phyloP scores from a whole-genome alignment of 768 basidiomycete species.

The Favolaschia claudopus region DNA sequence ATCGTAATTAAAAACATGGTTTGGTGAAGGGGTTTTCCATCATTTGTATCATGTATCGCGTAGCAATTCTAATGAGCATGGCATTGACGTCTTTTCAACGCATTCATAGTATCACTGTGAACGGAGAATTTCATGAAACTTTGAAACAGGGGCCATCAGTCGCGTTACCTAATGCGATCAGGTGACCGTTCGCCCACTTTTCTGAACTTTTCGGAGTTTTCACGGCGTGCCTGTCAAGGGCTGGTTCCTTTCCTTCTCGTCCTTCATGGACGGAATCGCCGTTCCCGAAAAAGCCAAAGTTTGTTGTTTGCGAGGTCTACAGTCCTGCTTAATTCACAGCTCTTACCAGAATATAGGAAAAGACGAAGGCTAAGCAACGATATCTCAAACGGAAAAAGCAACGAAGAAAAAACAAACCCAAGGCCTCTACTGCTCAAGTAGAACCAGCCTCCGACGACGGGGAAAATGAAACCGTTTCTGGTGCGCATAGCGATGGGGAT shows the following conservation, averaged over 20 bases:
- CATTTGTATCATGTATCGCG: too few species aligned
- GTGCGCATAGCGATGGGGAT: slow-evolving; percentile 25
- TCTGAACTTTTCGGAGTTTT: too few species aligned
- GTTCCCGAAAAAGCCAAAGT: slow-evolving; percentile 12
- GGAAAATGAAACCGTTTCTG: slow-evolving; percentile 29
- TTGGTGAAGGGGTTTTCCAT: too few species aligned
- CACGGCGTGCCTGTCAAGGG: background rate
- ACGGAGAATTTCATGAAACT: too few species aligned
- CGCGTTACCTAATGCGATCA: too few species aligned
- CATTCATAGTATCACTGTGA: too few species aligned
- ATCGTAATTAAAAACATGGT: too few species aligned
- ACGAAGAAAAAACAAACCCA: slow-evolving; percentile 57
- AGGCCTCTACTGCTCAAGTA: slow-evolving; percentile 18
- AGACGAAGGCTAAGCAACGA: slow-evolving; percentile 76
- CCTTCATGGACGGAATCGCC: slow-evolving; percentile 4
- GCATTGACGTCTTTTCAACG: too few species aligned
- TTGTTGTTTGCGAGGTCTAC: background rate
- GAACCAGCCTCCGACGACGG: slow-evolving; percentile 35
- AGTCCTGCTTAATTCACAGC: slow-evolving; percentile 17
- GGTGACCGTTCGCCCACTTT: too few species aligned
- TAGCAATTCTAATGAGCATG: too few species aligned
- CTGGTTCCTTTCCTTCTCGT: background rate
- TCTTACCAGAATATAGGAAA: slow-evolving; percentile 46
- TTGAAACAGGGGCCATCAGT: too few species aligned
- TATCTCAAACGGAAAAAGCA: slow-evolving; percentile 79